Evolutionary conservation across 805 yeast genomes (phyloP).

Genomic region (Komagataella kurtzmanii): DNA sequence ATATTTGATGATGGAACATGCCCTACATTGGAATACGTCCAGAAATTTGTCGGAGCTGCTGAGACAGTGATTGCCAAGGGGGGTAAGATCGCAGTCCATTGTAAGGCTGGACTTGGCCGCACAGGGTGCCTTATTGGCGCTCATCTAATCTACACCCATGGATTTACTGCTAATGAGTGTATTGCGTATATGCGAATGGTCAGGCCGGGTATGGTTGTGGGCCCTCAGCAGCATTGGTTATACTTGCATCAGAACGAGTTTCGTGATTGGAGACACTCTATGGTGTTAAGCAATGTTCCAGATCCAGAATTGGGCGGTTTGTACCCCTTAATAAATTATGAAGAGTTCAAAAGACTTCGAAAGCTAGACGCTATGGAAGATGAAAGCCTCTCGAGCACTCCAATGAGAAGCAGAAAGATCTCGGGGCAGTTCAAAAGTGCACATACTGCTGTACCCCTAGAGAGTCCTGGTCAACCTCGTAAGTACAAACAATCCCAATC

Average conservation of each 20-base stretch:
- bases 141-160: conserved; percentile 88
- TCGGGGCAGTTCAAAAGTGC: conserved; percentile 54
- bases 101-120: conserved; percentile 96
- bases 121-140: conserved; percentile 98
- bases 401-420: conserved; percentile 56
- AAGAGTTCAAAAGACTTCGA: conserved; percentile 43
- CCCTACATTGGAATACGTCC: conserved; percentile 88
- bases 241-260: conserved; percentile 93
- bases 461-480: conserved; percentile 96
- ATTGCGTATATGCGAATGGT: conserved; percentile 93
- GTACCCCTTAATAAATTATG: conserved; percentile 47
- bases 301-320: conserved; percentile 57
- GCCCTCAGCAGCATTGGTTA: conserved; percentile 98
- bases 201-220: conserved; percentile 99
- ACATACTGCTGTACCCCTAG: conserved; percentile 73
- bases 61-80: conserved; percentile 77
- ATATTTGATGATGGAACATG: conserved; percentile 97
- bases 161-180: conserved; percentile 94
- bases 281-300: conserved; percentile 62
- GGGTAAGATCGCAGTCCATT: conserved; percentile 96
- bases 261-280: conserved; percentile 90
- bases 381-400: conserved; percentile 13
- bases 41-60: conserved; percentile 88
- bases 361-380: conserved; percentile 22
- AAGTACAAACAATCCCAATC: conserved; percentile 25